Evolutionary conservation across 257 asterid species (phyloP).

Genomic region (Thymus mandschuricus): DNA sequence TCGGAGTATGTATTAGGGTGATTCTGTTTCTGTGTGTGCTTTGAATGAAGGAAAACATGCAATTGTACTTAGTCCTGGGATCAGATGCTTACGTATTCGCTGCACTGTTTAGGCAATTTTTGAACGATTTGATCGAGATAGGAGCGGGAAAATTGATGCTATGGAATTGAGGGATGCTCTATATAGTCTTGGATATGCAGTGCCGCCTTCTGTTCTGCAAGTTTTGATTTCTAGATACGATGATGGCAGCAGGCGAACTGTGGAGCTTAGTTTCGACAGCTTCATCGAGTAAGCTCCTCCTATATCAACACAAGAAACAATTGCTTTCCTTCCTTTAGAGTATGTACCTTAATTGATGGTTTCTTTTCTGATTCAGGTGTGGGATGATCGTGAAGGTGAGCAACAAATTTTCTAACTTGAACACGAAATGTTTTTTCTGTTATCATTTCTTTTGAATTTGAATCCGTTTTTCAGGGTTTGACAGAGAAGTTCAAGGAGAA

Average conservation of each 20-base stretch:
- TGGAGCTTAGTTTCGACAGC: slow-evolving; percentile 72
- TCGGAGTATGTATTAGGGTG: neutral
- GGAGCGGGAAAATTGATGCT: slow-evolving; percentile 80
- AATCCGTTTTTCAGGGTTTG: slow-evolving; percentile 63
- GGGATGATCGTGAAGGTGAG: slow-evolving; percentile 93
- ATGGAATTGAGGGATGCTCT: slow-evolving; percentile 79
- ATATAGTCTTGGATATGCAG: slow-evolving; percentile 72
- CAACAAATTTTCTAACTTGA: neutral
- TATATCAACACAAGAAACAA: neutral
- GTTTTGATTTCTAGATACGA: slow-evolving; percentile 76
- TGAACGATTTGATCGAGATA: slow-evolving; percentile 79
- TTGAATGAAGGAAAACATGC: neutral
- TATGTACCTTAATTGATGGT: slow-evolving; percentile 14
- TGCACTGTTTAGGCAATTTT: slow-evolving; percentile 53
- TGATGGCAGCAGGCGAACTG: slow-evolving; percentile 60
- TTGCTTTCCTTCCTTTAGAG: slow-evolving; percentile 2
- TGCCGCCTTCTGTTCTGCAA: slow-evolving; percentile 78
- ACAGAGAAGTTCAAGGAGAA: slow-evolving; percentile 93
- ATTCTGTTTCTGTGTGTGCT: slow-evolving; percentile 11
- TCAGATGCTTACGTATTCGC: neutral
- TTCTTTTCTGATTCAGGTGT: slow-evolving; percentile 53
- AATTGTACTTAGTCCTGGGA: neutral
- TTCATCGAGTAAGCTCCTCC: slow-evolving; percentile 74
- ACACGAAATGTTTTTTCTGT: neutral
- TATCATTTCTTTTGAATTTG: neutral